Base-by-base conservation (phyloP, 1,284 basidiomycete species). In the Apiotrichum porosum region DNA sequence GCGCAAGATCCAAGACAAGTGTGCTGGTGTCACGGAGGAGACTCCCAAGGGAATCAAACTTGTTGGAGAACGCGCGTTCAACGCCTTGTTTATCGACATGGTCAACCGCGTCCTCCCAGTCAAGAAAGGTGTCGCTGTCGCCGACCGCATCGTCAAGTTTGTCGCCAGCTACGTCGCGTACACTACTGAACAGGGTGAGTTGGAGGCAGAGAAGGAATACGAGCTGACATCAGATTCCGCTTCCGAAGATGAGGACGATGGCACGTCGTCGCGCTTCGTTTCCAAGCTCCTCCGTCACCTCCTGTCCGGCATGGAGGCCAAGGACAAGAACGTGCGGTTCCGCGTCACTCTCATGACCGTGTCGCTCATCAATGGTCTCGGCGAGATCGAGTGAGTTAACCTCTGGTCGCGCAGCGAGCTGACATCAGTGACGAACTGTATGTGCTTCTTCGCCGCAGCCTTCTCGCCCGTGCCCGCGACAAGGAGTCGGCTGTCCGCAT, bases 301-400 rank as follows among this genome's bases (percentile, higher is more conserved):
- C 21, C 75, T 93, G 44, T 81, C 82, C 51, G 92, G 92, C 0
- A 92, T 92, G 70, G 71, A 79, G 12, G 87, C 92, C 3, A 97
- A 94, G 72, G 86, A 93, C 77, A 97, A 94, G 76, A 80, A 81
- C 45, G 84, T 88, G 21, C 80, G 92, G 12, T 90, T 85, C 62
- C 81, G 92, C 17, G 85, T 83, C 51, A 80, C 88, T 0, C 84
- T 88, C 49, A 73, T 87, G 31, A 80, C 88, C n/a, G 83, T 85
- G 0, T 83, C 88, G 57, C 83, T 90, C 75, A 84, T 93, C 41
- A 79, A 82, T 4, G 81, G 83, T 52, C 75, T 93, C 2, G 86
- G 86, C 10, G 86, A 89, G 74, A 81, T 93, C 36, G 88, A 92
- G 89, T 86, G 66, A 57, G 85, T 79, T 3, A 2, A 0, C 3